Evolutionary conservation across 495 filamentous ascomycete species (phyloP).

Genomic region (Penicillium tannophilum): DNA sequence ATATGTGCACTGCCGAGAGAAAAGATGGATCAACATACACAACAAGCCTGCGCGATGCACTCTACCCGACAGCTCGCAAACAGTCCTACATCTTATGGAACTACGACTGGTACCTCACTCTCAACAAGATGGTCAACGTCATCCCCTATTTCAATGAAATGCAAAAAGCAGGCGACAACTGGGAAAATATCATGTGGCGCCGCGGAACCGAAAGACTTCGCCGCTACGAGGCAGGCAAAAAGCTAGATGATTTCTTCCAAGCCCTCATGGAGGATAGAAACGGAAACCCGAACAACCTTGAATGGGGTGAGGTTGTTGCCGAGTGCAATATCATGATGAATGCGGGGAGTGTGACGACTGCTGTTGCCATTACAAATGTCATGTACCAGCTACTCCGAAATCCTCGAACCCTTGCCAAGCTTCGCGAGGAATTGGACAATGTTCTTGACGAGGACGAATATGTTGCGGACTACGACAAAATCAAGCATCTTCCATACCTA

Average conservation of each 20-base stretch:
- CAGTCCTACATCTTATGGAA: conserved; percentile 49
- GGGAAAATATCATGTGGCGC: conserved; percentile 46
- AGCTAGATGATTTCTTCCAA: conserved; percentile 59
- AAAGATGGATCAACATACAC: conserved; percentile 46
- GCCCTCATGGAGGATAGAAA: conserved; percentile 58
- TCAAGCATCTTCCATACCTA: conserved; percentile 45
- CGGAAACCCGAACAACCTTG: conserved; percentile 39
- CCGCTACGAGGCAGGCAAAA: conserved; percentile 52
- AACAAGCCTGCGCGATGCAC: conserved; percentile 44
- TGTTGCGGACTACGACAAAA: conserved; percentile 47
- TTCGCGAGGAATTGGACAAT: conserved; percentile 59
- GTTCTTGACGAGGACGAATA: conserved; percentile 40
- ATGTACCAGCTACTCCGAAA: conserved; percentile 60
- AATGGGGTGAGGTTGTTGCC: conserved; percentile 37
- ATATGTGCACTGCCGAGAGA: conserved; percentile 39
- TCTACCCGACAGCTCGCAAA: conserved; percentile 48
- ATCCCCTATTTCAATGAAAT: conserved; percentile 37
- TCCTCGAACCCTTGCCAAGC: conserved; percentile 50
- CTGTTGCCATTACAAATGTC: conserved; percentile 50
- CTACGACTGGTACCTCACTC: conserved; percentile 45
- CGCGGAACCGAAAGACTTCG: conserved; percentile 37
- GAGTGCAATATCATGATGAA: conserved; percentile 50
- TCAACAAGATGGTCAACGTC: conserved; percentile 35
- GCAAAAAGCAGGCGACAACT: conserved; percentile 27
- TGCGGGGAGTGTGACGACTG: conserved; percentile 59